These are phyloP conservation scores for Aureobasidium sp. DNA, from an alignment of 2,329 filamentous ascomycete genomes.

Conservation along the genomic window DNA sequence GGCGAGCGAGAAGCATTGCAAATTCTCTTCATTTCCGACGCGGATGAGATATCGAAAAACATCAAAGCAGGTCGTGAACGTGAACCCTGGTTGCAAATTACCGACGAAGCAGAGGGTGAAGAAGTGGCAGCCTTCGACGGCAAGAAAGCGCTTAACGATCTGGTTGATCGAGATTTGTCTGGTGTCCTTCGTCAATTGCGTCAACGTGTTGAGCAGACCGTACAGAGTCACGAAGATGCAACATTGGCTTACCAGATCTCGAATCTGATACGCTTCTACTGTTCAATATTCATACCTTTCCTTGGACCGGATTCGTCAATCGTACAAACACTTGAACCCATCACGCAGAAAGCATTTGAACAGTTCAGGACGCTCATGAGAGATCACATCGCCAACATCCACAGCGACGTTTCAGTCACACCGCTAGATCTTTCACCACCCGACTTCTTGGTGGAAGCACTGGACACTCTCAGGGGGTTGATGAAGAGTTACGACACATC, in stretches of 20 bases:
- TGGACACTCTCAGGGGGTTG: slow-evolving; percentile 69
- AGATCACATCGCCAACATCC: slow-evolving; percentile 69
- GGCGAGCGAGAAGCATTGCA: slow-evolving; percentile 91
- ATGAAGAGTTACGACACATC: slow-evolving; percentile 86
- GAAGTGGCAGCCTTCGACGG: slow-evolving; percentile 63
- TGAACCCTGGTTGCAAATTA: slow-evolving; percentile 60
- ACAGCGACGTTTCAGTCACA: slow-evolving; percentile 61
- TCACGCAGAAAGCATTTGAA: slow-evolving; percentile 70
- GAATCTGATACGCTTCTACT: slow-evolving; percentile 85
- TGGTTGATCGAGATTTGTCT: slow-evolving; percentile 78
- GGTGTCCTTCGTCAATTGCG: slow-evolving; percentile 78
- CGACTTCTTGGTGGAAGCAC: slow-evolving; percentile 69
- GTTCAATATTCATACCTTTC: slow-evolving; percentile 72
- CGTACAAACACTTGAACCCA: slow-evolving; percentile 57
- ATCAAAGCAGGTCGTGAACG: slow-evolving; percentile 73
- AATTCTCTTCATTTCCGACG: slow-evolving; percentile 82
- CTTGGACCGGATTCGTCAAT: slow-evolving; percentile 63
- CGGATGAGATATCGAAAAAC: slow-evolving; percentile 76
- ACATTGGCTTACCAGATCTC: slow-evolving; percentile 84
- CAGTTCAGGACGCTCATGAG: slow-evolving; percentile 77
- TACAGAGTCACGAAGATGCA: slow-evolving; percentile 85
- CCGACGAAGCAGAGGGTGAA: slow-evolving; percentile 47
- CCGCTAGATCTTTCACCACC: slow-evolving; percentile 71
- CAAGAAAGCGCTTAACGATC: slow-evolving; percentile 69
- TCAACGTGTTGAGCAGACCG: slow-evolving; percentile 82